These are phyloP conservation scores for Malassezia dermatis DNA, from an alignment of 1,284 basidiomycete species.

Conservation along the genomic window DNA sequence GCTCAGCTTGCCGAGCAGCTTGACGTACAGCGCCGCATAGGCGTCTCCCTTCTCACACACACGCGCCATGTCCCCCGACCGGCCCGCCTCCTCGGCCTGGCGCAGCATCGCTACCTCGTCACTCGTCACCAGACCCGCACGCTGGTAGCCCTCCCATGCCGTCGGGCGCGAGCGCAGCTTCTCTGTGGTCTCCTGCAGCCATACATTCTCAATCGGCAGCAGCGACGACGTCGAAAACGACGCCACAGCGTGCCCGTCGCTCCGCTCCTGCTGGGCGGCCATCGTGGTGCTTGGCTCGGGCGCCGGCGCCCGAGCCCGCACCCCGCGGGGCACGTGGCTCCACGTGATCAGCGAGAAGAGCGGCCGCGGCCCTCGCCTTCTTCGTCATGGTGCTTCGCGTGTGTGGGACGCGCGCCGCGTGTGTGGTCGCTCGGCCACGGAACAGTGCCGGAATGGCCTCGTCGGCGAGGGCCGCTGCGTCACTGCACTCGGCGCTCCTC, in stretches of 20 bases:
- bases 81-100: slow-evolving; percentile 16
- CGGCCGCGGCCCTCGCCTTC: not conserved
- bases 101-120: slow-evolving; percentile 76
- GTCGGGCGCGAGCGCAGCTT: slow-evolving; percentile 83
- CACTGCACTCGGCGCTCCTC: slow-evolving; percentile 52
- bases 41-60: slow-evolving; percentile 57
- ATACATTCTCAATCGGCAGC: slow-evolving; percentile 72
- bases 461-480: not conserved
- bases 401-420: not conserved
- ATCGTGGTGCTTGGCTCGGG: not conserved
- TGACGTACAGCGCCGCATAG: slow-evolving; percentile 81
- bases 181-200: slow-evolving; percentile 72
- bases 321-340: slow-evolving; percentile 9
- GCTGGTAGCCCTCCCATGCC: slow-evolving; percentile 97
- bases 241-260: slow-evolving; percentile 4
- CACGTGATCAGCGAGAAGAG: slow-evolving; percentile 8
- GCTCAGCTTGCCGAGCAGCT: slow-evolving; percentile 81
- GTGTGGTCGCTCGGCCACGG: not conserved
- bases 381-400: not conserved
- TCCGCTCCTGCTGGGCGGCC: slow-evolving; percentile 16
- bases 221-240: slow-evolving; percentile 52
- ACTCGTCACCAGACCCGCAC: slow-evolving; percentile 74
- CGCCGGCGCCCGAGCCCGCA: slow-evolving; percentile 7
- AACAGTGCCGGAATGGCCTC: not conserved
- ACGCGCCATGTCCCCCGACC: slow-evolving; percentile 50